Conservation (phyloP, 2,329 filamentous ascomycete genomes). For the Beauveria sp. region DNA sequence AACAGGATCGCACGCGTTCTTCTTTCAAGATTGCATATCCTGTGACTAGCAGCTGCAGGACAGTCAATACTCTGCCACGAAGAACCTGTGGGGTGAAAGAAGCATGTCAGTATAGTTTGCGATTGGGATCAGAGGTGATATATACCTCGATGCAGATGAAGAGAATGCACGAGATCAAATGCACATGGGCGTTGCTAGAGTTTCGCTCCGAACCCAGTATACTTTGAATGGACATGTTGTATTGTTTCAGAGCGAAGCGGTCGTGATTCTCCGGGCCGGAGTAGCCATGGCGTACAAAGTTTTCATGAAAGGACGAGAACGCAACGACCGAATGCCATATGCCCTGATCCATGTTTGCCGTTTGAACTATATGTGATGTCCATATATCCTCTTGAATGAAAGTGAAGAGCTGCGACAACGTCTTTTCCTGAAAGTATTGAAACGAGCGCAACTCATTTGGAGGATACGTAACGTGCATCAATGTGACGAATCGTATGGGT, state of each 20-base stretch:
- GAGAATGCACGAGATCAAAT: conserved; percentile 10
- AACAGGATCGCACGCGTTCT: background rate
- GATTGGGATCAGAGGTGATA: background rate
- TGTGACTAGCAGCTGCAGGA: background rate
- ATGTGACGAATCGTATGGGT: conserved; percentile 3
- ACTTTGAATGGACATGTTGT: conserved; percentile 9
- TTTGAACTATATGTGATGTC: conserved; percentile 2
- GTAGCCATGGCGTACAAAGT: background rate
- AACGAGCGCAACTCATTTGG: conserved; percentile 7
- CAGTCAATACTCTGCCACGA: background rate
- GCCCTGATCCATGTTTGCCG: background rate
- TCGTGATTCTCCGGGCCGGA: background rate
- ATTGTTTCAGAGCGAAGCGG: conserved; percentile 8
- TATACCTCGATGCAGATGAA: conserved; percentile 11
- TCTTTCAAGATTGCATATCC: conserved; percentile 4
- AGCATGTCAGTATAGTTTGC: background rate
- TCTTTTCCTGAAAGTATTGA: conserved; percentile 9
- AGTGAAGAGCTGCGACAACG: conserved; percentile 3
- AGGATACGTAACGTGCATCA: background rate
- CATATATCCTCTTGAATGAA: conserved; percentile 9
- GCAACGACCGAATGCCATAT: conserved; percentile 10
- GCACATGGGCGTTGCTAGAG: conserved; percentile 3
- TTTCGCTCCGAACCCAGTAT: background rate
- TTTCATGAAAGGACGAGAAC: conserved; percentile 6
- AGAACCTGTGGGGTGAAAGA: background rate